A percentile compares a stretch with the other conserved stretches of the same genome.
phyloP scores from a whole-genome alignment of 192 early-diverging fungal species.

The Coemansia sp. region DNA sequence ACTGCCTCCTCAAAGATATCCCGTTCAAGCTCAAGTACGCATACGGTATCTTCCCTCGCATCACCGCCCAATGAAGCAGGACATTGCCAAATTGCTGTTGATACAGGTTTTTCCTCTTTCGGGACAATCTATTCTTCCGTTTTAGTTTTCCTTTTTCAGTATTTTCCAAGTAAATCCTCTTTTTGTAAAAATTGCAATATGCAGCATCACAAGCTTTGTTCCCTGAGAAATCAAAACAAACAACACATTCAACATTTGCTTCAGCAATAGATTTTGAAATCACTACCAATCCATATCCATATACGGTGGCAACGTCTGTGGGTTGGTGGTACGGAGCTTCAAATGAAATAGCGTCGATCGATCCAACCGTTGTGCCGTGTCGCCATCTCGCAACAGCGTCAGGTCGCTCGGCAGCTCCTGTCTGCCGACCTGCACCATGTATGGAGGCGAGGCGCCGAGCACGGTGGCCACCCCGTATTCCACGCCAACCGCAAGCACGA shows the following conservation, averaged over 20 bases:
- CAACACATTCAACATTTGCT: no score
- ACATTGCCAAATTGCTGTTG: no score
- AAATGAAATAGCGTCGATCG: conserved; percentile 31
- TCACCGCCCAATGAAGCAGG: conserved; percentile 23
- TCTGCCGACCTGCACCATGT: conserved; percentile 41
- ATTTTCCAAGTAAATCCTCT: no score
- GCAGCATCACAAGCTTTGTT: no score
- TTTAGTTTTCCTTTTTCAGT: background rate
- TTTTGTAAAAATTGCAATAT: no score
- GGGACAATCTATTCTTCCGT: conserved; percentile 9
- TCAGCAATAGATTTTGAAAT: background rate
- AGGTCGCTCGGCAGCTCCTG: conserved; percentile 31
- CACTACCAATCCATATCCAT: conserved; percentile 10
- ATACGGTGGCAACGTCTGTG: conserved; percentile 19
- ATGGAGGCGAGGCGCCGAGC: conserved; percentile 31
- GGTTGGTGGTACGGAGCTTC: conserved; percentile 15
- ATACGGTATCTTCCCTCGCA: conserved; percentile 37
- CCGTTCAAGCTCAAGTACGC: conserved; percentile 39
- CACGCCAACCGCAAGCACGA: conserved; percentile 33
- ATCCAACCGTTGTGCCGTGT: conserved; percentile 25
- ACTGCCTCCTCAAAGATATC: conserved; percentile 39
- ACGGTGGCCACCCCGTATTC: conserved; percentile 26
- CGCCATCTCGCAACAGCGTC: conserved; percentile 17
- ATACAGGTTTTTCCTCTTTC: no score
- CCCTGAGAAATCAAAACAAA: no score